A percentile compares a stretch with the other conserved stretches of the same genome.
These are phyloP conservation scores for Xylariaceae sp. DNA, from an alignment of 2,329 filamentous ascomycete genomes.

Conservation along the genomic window DNA sequence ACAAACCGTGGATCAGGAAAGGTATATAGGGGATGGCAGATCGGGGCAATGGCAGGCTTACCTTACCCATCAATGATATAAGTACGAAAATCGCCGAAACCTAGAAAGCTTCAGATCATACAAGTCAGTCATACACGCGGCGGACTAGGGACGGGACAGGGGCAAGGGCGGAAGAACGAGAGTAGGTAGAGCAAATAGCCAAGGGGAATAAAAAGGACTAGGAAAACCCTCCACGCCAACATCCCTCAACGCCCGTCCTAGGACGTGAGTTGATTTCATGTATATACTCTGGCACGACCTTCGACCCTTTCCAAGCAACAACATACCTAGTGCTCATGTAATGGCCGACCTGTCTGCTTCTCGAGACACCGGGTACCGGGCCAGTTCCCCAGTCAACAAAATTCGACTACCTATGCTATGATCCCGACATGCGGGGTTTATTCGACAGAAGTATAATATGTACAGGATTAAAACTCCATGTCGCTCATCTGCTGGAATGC, in stretches of 20 bases:
- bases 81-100: neutral
- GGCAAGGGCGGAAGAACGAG: too few relatives aligned
- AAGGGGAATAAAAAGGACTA: neutral
- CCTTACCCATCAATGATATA: neutral
- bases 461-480: constrained; percentile 28
- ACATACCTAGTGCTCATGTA: neutral
- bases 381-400: neutral
- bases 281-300: constrained; percentile 5
- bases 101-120: neutral
- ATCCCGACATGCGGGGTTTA: neutral
- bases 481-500: constrained; percentile 48
- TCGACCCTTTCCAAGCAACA: neutral
- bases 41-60: neutral
- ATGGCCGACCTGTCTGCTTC: neutral
- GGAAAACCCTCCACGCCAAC: neutral
- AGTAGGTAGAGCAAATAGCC: neutral
- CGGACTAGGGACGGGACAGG: neutral
- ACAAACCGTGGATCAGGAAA: too few relatives aligned
- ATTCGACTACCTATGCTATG: constrained; percentile 4
- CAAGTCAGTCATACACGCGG: neutral
- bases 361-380: neutral
- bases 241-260: constrained; percentile 13
- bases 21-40: too few relatives aligned
- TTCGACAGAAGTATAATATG: constrained; percentile 3
- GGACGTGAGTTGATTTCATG: constrained; percentile 14